These are phyloP conservation scores for Bolboschoenoplectus hybrid DNA, from an alignment of 202 grass and related monocot genomes.

Conservation along the genomic window DNA sequence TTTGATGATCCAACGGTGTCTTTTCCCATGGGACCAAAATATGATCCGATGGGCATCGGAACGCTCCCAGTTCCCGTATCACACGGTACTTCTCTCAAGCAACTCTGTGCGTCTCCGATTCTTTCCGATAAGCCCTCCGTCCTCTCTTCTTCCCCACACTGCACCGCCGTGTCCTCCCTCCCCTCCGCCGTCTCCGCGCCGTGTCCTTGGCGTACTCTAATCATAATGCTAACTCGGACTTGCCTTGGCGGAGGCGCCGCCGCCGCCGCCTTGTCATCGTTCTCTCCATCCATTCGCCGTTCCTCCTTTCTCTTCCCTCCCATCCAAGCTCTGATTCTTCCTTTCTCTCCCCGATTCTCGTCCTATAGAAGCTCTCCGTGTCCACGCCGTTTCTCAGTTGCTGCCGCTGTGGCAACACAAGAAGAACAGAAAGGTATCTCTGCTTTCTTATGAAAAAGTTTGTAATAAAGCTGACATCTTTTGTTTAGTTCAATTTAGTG, in stretches of 20 bases:
- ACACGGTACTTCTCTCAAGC: not conserved
- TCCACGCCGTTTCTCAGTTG: constrained; percentile 25
- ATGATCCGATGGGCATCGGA: no score
- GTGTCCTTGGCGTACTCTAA: not conserved
- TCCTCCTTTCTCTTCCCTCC: constrained; percentile 33
- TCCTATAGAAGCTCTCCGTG: constrained; percentile 42
- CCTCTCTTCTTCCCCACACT: constrained; percentile 35
- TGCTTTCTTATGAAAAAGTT: not conserved
- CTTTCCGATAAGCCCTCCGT: constrained; percentile 48
- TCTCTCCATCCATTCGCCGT: constrained; percentile 44
- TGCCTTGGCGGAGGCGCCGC: constrained; percentile 39
- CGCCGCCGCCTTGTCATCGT: constrained; percentile 51
- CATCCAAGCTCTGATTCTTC: constrained; percentile 43
- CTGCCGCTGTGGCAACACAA: constrained; percentile 39
- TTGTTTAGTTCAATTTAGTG: not conserved
- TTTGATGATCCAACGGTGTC: no score
- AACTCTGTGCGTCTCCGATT: constrained; percentile 35
- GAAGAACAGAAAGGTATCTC: constrained; percentile 41
- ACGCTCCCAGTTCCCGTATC: no score
- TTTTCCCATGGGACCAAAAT: no score
- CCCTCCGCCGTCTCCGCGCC: constrained; percentile 30
- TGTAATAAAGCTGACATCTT: not conserved
- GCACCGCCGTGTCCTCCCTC: constrained; percentile 13
- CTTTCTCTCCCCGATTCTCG: constrained; percentile 41
- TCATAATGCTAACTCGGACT: constrained; percentile 30